Conservation (phyloP, 2,329 filamentous ascomycete genomes). For the Grosmannia clavigera region DNA sequence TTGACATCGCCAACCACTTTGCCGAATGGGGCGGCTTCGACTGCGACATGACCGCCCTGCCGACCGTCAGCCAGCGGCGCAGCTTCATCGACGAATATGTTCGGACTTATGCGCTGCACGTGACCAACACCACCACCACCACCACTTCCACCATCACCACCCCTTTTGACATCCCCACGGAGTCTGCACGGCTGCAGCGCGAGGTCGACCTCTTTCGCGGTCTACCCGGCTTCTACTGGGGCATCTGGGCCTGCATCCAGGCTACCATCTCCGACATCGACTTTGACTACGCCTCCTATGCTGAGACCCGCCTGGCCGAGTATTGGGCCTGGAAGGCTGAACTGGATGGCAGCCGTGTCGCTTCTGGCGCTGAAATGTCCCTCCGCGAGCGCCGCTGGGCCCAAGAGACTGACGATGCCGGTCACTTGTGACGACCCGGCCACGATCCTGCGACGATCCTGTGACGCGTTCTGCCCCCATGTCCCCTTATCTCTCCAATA, state of each 20-base stretch:
- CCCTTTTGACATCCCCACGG: conserved; percentile 39
- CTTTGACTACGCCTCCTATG: conserved; percentile 91
- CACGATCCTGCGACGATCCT: background rate
- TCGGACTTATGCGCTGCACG: conserved; percentile 52
- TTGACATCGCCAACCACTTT: conserved; percentile 96
- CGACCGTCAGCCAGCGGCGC: conserved; percentile 61
- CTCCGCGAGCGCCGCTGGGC: conserved; percentile 74
- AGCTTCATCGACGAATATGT: conserved; percentile 81
- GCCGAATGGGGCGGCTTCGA: conserved; percentile 97
- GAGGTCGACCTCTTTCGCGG: conserved; percentile 85
- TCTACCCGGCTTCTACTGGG: conserved; percentile 82
- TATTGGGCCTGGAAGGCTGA: conserved; percentile 88
- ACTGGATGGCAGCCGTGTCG: conserved; percentile 45
- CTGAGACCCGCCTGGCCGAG: conserved; percentile 73
- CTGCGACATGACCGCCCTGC: conserved; percentile 77
- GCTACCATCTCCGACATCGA: conserved; percentile 89
- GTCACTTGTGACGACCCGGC: background rate
- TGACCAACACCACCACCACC: conserved; percentile 13
- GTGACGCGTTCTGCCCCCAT: too few species aligned
- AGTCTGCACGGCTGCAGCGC: conserved; percentile 55
- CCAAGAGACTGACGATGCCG: conserved; percentile 25
- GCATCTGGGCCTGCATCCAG: conserved; percentile 93
- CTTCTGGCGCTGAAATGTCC: conserved; percentile 46
- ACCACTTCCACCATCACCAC: background rate
- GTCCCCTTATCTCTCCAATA: background rate